phyloP scores from a whole-genome alignment of 768 basidiomycete genomes.

The Hericium alpestre region DNA sequence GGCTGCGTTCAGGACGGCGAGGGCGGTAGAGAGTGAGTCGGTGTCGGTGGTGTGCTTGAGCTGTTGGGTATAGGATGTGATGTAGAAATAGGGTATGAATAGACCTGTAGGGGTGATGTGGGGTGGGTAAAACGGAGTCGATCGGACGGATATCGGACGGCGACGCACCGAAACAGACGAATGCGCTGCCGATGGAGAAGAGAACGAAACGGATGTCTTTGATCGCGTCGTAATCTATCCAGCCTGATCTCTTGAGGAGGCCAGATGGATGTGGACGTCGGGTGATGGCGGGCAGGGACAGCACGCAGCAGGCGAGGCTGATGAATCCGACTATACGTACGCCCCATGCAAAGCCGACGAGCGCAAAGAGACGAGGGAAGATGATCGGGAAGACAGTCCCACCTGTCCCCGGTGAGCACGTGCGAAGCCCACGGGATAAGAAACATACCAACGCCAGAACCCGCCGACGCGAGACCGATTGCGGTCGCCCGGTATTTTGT shows the following conservation, averaged over 20 bases:
- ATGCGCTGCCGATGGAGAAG: slow-evolving; percentile 14
- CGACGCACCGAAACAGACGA: background rate
- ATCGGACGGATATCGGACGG: background rate
- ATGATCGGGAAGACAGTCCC: slow-evolving; percentile 20
- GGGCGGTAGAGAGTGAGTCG: slow-evolving; percentile 19
- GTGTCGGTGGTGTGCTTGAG: slow-evolving; percentile 8
- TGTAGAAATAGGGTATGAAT: slow-evolving; percentile 20
- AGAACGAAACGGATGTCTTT: slow-evolving; percentile 17
- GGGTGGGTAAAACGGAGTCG: slow-evolving; percentile 9
- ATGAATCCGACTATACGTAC: slow-evolving; percentile 20
- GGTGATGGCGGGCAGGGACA: slow-evolving; percentile 13
- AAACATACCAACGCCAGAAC: slow-evolving; percentile 15
- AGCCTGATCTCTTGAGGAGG: slow-evolving; percentile 11
- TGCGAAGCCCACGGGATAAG: background rate
- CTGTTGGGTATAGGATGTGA: slow-evolving; percentile 15
- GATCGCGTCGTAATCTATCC: slow-evolving; percentile 5
- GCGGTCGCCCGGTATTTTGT: background rate
- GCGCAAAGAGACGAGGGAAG: slow-evolving; percentile 17
- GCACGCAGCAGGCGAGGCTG: slow-evolving; percentile 10
- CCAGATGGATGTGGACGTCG: slow-evolving; percentile 7
- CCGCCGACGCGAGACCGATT: slow-evolving; percentile 21
- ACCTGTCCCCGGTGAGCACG: background rate
- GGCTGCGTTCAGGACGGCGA: slow-evolving; percentile 23
- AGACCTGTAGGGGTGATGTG: slow-evolving; percentile 6
- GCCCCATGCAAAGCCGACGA: slow-evolving; percentile 18